Evolutionary conservation across 2,329 filamentous ascomycete genomes (phyloP), one percentile per base, ranked within the genome.

Genomic region (Aspergillus oerlinghausenensis): DNA sequence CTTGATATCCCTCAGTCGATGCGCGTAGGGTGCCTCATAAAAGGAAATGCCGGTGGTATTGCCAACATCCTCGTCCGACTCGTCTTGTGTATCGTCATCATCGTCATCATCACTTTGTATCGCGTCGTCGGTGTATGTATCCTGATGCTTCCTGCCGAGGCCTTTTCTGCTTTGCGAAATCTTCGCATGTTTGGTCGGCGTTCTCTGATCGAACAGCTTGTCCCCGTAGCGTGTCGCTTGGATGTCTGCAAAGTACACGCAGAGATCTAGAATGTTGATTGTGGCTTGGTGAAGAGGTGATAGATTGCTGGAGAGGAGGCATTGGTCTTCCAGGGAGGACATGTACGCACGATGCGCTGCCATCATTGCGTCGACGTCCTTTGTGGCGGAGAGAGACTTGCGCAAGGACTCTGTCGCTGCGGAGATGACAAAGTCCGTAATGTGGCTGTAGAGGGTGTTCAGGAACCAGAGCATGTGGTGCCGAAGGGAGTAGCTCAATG

Each of bases 361-460:
- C 26, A 92, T 86, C 89, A 97, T 95, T 26, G 82, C 82, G 68
- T 97, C 91, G 9, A 97, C 84, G 63, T 93, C 90, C 26, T 82
- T 79, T 0, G 90, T 85, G 5, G 77, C 74, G 14, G 75, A 72
- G 52, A 97, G 80, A 0, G 80, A 77, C 2, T 72, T 69, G 5
- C 76, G 75, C 76, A 97, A 82, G 29, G 79, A 76, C 2, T 73
- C 67, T 1, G 81, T 83, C 23, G 85, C 80, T 0, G 85, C 83
- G 0, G 81, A 82, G 0, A 96, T 79, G 1, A 92, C 88, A 1
- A 91, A 81, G 17, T 85, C 87, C 3, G 86, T 87, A 4, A 96
- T 76, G 67, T 96, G 94, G 8, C 86, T 86, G 65, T 90, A 87
- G 1, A 96, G 66, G 0, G 82, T 84, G 60, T 87, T 88, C 61